Conservation (phyloP, 1,284 basidiomycete genomes). For the Pseudozyma tsukubaensis region DNA sequence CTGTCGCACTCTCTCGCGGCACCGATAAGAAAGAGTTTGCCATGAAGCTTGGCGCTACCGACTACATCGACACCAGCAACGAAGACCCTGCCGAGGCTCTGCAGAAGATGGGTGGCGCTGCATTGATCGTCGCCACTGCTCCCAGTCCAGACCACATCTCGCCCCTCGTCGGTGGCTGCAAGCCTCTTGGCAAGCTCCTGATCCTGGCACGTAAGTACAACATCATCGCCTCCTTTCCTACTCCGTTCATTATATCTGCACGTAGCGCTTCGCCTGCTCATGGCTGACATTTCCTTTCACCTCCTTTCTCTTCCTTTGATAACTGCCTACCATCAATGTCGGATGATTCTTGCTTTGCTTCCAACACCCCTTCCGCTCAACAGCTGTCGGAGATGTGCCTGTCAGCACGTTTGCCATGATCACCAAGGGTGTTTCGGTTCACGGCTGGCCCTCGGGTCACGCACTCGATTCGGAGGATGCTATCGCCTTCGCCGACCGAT, state of each 20-base stretch:
- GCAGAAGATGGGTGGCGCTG: conserved; percentile 70
- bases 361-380: neutral
- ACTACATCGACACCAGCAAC: conserved; percentile 66
- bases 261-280: too few relatives aligned
- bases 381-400: conserved; percentile 49
- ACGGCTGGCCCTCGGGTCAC: conserved; percentile 69
- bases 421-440: conserved; percentile 66
- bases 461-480: conserved; percentile 67
- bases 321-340: too few relatives aligned
- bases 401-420: conserved; percentile 65
- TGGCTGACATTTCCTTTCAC: neutral
- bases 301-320: neutral
- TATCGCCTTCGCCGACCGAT: conserved; percentile 62
- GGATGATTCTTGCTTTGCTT: conserved; percentile 3
- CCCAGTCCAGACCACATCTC: conserved; percentile 66
- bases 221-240: neutral
- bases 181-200: conserved; percentile 67
- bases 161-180: conserved; percentile 67
- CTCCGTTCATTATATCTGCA: neutral
- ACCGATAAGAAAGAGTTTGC: conserved; percentile 54
- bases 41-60: conserved; percentile 69
- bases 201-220: conserved; percentile 49
- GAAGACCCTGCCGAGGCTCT: conserved; percentile 66
- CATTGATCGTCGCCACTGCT: conserved; percentile 68
- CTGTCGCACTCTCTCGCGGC: conserved; percentile 67